Percentiles rank a stretch among this genome's conserved stretches.
phyloP scores from a whole-genome alignment of 1,284 basidiomycete species.

The Ceratobasidium sp. region DNA sequence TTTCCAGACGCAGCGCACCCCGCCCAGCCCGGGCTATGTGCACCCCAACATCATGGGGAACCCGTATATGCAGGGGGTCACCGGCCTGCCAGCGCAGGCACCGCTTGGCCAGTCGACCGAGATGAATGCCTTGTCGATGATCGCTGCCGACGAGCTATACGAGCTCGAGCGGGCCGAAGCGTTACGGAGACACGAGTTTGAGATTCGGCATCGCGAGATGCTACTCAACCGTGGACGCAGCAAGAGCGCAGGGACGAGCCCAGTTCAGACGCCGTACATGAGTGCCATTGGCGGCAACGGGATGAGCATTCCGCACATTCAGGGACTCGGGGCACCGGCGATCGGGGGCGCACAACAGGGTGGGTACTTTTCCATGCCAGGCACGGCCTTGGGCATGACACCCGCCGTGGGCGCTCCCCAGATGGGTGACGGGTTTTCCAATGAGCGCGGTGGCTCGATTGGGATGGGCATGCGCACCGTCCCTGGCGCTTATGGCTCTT shows the following conservation, averaged over 20 bases:
- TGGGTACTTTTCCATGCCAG: constrained; percentile 43
- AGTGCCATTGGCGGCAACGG: constrained; percentile 31
- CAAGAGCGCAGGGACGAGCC: constrained; percentile 79
- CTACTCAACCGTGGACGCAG: constrained; percentile 58
- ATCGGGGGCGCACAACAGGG: constrained; percentile 29
- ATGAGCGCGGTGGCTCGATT: constrained; percentile 38
- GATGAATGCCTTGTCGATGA: constrained; percentile 73
- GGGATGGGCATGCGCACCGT: constrained; percentile 27
- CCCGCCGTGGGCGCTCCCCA: constrained; percentile 39
- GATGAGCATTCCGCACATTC: constrained; percentile 33
- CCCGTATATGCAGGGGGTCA: constrained; percentile 18
- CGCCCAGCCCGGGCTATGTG: constrained; percentile 40
- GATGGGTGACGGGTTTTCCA: constrained; percentile 42
- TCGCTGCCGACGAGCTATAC: constrained; percentile 88
- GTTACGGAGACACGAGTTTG: constrained; percentile 84
- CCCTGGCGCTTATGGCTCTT: constrained; percentile 2
- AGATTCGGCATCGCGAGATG: constrained; percentile 72
- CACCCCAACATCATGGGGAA: constrained; percentile 7
- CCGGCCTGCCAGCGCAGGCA: constrained; percentile 4
- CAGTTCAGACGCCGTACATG: constrained; percentile 66
- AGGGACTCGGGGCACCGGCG: constrained; percentile 22
- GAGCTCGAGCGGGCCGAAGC: constrained; percentile 89
- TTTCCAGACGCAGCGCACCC: constrained; percentile 37
- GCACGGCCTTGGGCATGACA: constrained; percentile 35
- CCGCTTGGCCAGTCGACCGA: constrained; percentile 23